Evolutionary conservation across 2,329 filamentous ascomycete genomes (phyloP), one percentile per base, ranked within the genome.

Genomic region (Xylaria sp.): DNA sequence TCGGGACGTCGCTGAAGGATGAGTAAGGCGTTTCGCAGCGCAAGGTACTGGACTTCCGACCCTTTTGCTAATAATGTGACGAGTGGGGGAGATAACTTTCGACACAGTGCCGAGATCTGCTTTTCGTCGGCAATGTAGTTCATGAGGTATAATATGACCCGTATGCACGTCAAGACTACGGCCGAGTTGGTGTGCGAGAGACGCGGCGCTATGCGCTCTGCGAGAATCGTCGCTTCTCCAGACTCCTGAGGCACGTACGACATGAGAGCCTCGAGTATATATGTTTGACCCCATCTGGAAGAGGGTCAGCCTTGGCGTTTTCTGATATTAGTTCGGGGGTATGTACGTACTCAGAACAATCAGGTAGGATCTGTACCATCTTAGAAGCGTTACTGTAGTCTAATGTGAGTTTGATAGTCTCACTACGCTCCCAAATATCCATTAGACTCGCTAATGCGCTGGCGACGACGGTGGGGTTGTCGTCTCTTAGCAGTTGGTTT

Each of bases 351-450:
- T 99, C 96, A 20, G 96, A 98, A 82, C 96, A 98, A 79, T 99
- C 96, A 1, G 96, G 91, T 28, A 99, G 82, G 69, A 99, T 98
- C 51, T 96, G 94, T 42, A 98, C 94, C 85, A 99, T 96, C 83
- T 99, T 99, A 60, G 95, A 98, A 31, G 96, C 96, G 81, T 97
- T 99, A 71, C 90, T 89, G 79, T 99, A 98, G 82, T 99, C 96
- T 75, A 99, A 97, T 3, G 96, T 98, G 71, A 99, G 89, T 79
- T 97, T 97, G 81, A 99, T 99, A 67, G 92, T 93, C 80, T 98
- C 95, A 79, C 94, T 98, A 67, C 95, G 88, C 80, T 98, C 96
- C 96, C 96, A 99, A 59, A 99, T 98, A 80, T 99, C 96, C 89
- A 97, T 96, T 76, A 99, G 80, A 42, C 92, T 87, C 31, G 96